Conservation (phyloP, 1,139 yeast genomes). For the Arxiozyma slooffiae region DNA sequence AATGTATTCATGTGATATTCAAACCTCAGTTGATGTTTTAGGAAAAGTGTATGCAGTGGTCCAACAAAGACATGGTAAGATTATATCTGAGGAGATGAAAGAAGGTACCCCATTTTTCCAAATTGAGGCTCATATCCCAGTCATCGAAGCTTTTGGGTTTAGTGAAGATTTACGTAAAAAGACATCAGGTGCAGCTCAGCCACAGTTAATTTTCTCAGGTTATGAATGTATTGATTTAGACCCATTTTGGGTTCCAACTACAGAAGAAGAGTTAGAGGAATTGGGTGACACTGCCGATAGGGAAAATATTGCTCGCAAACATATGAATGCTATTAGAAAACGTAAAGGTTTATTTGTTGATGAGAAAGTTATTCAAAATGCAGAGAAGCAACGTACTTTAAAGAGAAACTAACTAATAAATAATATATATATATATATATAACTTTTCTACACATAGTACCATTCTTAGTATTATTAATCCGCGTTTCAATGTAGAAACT, state of each 20-base stretch:
- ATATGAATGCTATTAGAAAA: constrained; percentile 72
- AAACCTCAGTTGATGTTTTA: constrained; percentile 85
- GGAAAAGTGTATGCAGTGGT: constrained; percentile 95
- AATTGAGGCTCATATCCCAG: constrained; percentile 78
- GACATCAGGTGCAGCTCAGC: constrained; percentile 96
- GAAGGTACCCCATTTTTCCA: constrained; percentile 97
- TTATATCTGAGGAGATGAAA: constrained; percentile 86
- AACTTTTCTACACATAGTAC: no score
- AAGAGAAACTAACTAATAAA: constrained; percentile 37
- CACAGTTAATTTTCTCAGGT: constrained; percentile 86
- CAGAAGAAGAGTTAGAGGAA: constrained; percentile 91
- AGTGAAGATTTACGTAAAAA: constrained; percentile 88
- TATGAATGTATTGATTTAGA: constrained; percentile 79
- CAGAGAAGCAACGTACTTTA: constrained; percentile 85
- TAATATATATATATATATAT: no score
- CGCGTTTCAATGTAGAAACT: not conserved
- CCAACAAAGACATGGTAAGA: constrained; percentile 76
- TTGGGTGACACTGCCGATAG: constrained; percentile 88
- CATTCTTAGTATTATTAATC: no score
- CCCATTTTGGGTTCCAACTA: constrained; percentile 99
- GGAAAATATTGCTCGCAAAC: constrained; percentile 79
- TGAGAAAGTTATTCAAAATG: constrained; percentile 80
- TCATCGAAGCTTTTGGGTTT: constrained; percentile 93
- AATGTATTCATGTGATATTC: constrained; percentile 88
- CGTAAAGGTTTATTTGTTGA: constrained; percentile 86